These are phyloP conservation scores for Citrullus colocynthis DNA, from an alignment of 306 rosid genomes.

Conservation along the genomic window DNA sequence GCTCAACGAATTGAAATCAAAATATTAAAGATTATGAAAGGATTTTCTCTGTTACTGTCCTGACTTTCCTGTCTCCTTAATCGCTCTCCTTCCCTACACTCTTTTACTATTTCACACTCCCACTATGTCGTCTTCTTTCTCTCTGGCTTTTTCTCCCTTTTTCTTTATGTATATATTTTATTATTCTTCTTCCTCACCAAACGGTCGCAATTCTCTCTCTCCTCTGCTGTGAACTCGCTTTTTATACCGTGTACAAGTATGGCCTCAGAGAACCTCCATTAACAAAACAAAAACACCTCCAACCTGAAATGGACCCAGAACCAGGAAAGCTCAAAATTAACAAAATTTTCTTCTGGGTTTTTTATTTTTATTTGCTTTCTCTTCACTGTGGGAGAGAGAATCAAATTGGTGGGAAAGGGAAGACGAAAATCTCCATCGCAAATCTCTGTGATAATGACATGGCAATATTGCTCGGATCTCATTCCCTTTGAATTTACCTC, in stretches of 20 bases:
- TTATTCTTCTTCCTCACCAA: constrained; percentile 9
- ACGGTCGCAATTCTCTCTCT: constrained; percentile 1
- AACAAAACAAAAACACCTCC: background rate
- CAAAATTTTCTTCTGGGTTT: background rate
- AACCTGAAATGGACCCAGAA: constrained; percentile 1
- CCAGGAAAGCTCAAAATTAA: background rate
- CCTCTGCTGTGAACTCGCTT: background rate
- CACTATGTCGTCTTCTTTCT: background rate
- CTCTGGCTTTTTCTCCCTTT: constrained; percentile 8
- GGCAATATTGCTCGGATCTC: constrained; percentile 51
- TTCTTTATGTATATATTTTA: constrained; percentile 6
- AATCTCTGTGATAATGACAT: constrained; percentile 70
- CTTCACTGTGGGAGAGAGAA: background rate
- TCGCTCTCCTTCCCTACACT: constrained; percentile 20
- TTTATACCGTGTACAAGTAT: background rate
- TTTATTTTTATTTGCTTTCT: background rate
- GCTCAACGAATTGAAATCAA: constrained; percentile 34
- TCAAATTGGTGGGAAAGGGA: constrained; percentile 12
- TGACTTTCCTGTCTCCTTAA: constrained; percentile 27
- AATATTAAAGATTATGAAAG: constrained; percentile 39
- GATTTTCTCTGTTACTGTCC: constrained; percentile 70
- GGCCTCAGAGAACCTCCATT: background rate
- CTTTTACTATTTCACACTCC: constrained; percentile 5
- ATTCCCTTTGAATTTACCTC: constrained; percentile 28
- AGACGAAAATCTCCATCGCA: constrained; percentile 55